phyloP scores from a whole-genome alignment of 139 green algal genomes.

The Deuterostichococcus epilithicus region DNA sequence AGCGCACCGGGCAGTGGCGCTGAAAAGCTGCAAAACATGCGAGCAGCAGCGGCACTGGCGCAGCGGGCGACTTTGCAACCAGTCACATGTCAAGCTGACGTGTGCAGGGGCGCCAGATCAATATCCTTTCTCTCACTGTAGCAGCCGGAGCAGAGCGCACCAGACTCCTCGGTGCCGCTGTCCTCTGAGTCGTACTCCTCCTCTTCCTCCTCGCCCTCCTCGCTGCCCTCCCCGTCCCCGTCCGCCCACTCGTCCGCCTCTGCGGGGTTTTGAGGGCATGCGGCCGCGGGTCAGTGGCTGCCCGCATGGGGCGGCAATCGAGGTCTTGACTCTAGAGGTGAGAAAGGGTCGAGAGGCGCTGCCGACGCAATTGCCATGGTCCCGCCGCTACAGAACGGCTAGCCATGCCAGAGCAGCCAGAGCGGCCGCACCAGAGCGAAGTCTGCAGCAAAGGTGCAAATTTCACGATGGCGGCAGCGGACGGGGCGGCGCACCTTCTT shows the following conservation, averaged over 20 bases:
- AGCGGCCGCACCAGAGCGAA: not conserved
- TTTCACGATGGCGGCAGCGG: not conserved
- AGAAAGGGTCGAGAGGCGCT: conserved; percentile 19
- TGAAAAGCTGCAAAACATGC: no score
- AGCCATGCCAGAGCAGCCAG: not conserved
- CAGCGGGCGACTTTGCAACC: no score
- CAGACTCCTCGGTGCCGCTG: conserved; percentile 39
- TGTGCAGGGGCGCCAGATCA: no score
- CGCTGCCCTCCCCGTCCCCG: conserved; percentile 12
- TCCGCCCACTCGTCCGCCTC: conserved; percentile 8
- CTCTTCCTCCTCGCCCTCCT: conserved; percentile 37
- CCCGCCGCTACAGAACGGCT: not conserved
- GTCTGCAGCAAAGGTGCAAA: no score
- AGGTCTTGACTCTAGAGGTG: not conserved
- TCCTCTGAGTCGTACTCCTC: conserved; percentile 45
- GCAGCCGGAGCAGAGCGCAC: not conserved
- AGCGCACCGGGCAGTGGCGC: no score
- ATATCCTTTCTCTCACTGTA: no score
- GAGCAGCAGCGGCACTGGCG: no score
- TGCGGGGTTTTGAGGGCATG: conserved; percentile 3
- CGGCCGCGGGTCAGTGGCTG: conserved; percentile 7
- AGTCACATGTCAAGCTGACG: no score
- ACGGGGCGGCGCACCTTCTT: not conserved
- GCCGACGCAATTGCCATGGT: conserved; percentile 7
- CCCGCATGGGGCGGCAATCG: not conserved